Conservation (phyloP, 345 rosid genomes). For the Syzygium oleosum region DNA sequence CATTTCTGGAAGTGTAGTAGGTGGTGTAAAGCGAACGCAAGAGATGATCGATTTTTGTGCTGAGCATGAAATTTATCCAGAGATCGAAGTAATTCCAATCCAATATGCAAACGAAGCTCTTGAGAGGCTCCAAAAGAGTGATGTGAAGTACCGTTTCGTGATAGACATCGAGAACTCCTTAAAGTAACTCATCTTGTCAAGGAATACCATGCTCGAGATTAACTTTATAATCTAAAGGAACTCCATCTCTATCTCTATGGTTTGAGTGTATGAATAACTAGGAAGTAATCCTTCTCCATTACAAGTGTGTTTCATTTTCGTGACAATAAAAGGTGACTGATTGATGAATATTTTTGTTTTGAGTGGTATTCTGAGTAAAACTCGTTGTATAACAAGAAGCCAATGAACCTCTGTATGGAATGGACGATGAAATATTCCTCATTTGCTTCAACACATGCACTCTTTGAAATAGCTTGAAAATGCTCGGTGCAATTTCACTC, state of each 20-base stretch:
- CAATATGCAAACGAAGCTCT: slow-evolving; percentile 27
- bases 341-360: neutral
- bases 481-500: neutral
- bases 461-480: neutral
- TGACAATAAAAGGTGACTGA: neutral
- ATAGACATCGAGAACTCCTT: slow-evolving; percentile 23
- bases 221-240: neutral
- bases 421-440: neutral
- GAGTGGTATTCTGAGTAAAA: neutral
- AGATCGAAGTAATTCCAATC: slow-evolving; percentile 20
- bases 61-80: slow-evolving; percentile 17
- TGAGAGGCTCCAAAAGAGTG: slow-evolving; percentile 24
- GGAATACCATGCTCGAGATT: neutral
- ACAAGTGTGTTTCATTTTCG: neutral
- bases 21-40: slow-evolving; percentile 19
- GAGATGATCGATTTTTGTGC: slow-evolving; percentile 32
- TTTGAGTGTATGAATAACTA: neutral
- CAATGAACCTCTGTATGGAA: neutral
- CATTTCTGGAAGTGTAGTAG: slow-evolving; percentile 19
- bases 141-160: slow-evolving; percentile 27
- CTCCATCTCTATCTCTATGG: neutral
- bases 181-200: neutral
- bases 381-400: neutral
- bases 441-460: neutral
- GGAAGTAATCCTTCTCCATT: neutral